Conservation (phyloP, 2,329 filamentous ascomycete species). For the Fusarium brachygibbosum region DNA sequence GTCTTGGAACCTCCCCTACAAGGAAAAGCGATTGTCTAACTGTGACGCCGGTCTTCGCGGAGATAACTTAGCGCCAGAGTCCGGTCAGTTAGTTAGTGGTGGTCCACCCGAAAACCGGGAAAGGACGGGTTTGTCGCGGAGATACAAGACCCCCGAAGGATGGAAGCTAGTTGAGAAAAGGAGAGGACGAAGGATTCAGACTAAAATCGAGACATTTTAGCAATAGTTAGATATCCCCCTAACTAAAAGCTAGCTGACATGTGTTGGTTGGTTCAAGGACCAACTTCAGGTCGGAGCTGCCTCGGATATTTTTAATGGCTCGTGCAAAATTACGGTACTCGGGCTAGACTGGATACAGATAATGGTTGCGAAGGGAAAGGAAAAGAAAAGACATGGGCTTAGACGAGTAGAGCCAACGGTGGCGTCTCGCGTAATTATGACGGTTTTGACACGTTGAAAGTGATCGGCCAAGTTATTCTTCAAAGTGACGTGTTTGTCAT, state of each 20-base stretch:
- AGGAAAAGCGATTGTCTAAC: background rate
- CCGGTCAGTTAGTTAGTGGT: background rate
- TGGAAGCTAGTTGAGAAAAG: background rate
- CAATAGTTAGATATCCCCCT: background rate
- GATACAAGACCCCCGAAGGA: background rate
- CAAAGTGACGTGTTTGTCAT: background rate
- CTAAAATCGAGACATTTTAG: background rate
- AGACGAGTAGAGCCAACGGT: background rate
- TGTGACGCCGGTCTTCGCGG: background rate
- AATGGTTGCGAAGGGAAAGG: background rate
- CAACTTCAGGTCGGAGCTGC: background rate
- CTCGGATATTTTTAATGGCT: slow-evolving; percentile 1
- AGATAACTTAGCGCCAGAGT: background rate
- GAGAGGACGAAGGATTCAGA: background rate
- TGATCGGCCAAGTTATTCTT: background rate
- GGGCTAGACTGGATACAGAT: background rate
- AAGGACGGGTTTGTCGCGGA: slow-evolving; percentile 1
- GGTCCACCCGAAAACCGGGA: background rate
- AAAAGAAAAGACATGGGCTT: background rate
- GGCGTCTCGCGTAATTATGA: slow-evolving; percentile 5
- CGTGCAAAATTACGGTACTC: background rate
- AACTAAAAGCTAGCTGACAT: background rate
- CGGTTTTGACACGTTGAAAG: background rate
- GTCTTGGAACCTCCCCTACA: background rate
- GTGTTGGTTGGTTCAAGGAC: background rate